These are phyloP conservation scores for Cystofilobasidium ferigula DNA, from an alignment of 768 basidiomycete genomes.

Conservation along the genomic window DNA sequence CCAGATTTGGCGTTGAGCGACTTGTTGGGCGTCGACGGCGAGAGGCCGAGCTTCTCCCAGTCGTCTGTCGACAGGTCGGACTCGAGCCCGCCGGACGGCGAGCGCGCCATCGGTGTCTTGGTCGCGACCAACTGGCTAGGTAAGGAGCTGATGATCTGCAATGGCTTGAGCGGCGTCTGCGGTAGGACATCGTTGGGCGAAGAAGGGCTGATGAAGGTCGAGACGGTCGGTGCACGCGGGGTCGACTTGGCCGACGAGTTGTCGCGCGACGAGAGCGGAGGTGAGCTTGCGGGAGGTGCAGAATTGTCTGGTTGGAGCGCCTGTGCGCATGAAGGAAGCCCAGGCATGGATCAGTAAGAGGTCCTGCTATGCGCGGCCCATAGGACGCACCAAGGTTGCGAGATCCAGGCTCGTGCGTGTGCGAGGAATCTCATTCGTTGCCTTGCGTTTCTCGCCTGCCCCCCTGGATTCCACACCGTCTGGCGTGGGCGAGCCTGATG, in stretches of 20 bases:
- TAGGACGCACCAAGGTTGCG: constrained; percentile 13
- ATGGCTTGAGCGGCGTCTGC: neutral
- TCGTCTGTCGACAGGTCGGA: neutral
- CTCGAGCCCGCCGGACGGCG: neutral
- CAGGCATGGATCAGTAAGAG: no score
- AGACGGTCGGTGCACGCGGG: neutral
- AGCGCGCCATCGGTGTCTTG: neutral
- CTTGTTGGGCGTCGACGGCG: neutral
- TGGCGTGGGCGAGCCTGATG: neutral
- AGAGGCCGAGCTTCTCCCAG: constrained; percentile 5
- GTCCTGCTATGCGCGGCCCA: no score
- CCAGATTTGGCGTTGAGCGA: neutral
- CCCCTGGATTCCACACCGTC: neutral
- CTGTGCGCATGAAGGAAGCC: no score
- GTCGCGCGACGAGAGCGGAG: neutral
- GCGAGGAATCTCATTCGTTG: neutral
- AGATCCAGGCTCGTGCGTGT: constrained; percentile 15
- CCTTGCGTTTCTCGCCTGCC: neutral
- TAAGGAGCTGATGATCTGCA: neutral
- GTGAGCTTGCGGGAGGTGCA: neutral
- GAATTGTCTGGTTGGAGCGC: no score
- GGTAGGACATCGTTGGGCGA: neutral
- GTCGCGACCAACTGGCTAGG: neutral
- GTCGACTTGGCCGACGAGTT: neutral
- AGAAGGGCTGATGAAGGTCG: neutral